Evolutionary conservation across 768 basidiomycete species (phyloP).

Genomic region (Tylopilus subfusipes): DNA sequence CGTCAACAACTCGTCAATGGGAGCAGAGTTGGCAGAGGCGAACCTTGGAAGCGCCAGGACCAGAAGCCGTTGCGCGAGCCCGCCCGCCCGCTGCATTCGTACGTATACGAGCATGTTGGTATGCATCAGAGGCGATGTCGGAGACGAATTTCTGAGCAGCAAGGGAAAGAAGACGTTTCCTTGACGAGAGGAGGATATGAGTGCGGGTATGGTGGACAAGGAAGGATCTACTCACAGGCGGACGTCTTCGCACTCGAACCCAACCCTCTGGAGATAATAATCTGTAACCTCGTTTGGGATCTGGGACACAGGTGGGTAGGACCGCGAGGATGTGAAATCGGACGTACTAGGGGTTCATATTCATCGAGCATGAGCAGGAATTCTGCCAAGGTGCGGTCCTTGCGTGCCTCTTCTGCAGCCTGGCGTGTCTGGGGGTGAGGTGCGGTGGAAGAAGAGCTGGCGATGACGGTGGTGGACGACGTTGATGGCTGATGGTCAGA

Average conservation of each 20-base stretch:
- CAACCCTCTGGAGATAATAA: conserved; percentile 93
- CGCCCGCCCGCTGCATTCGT: conserved; percentile 81
- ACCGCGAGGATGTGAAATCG: neutral
- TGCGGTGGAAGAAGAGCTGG: conserved; percentile 20
- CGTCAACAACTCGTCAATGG: conserved; percentile 5
- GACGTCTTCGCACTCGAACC: conserved; percentile 93
- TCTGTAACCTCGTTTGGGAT: conserved; percentile 98
- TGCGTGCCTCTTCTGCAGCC: conserved; percentile 75
- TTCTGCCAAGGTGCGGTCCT: conserved; percentile 88
- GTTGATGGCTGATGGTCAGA: conserved; percentile 24
- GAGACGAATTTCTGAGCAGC: conserved; percentile 98
- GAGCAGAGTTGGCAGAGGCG: conserved; percentile 16
- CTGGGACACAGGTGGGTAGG: conserved; percentile 38
- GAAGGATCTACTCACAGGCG: conserved; percentile 61
- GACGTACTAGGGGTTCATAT: conserved; percentile 85
- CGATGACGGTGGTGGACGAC: conserved; percentile 11
- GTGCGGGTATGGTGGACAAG: conserved; percentile 1
- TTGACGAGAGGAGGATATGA: conserved; percentile 30
- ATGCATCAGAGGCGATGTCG: conserved; percentile 94
- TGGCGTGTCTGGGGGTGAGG: conserved; percentile 54
- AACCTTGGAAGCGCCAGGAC: conserved; percentile 65
- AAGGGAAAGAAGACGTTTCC: conserved; percentile 90
- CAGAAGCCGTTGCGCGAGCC: conserved; percentile 51
- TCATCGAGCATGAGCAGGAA: conserved; percentile 96
- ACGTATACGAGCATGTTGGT: conserved; percentile 94